Percentiles rank a stretch among this genome's conserved stretches.
Evolutionary conservation across 805 yeast genomes (phyloP).

Genomic region (Saccharomycopsis sp.): DNA sequence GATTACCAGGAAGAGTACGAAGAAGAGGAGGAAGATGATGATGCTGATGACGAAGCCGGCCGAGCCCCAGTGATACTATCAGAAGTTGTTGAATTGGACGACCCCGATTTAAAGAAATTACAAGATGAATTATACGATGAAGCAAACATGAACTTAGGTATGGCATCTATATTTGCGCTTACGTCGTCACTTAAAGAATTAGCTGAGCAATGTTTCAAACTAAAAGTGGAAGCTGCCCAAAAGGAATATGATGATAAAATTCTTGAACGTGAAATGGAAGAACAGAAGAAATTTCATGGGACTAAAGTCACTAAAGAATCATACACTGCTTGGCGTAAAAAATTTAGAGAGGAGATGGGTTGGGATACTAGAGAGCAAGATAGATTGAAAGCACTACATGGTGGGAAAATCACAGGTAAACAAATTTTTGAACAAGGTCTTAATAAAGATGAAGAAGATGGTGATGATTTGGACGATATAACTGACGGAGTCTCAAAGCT

Average conservation of each 20-base stretch:
- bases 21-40: slow-evolving; percentile 41
- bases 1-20: slow-evolving; percentile 36
- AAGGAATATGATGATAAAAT: slow-evolving; percentile 51
- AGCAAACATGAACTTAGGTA: slow-evolving; percentile 77
- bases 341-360: slow-evolving; percentile 68
- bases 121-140: slow-evolving; percentile 41
- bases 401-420: slow-evolving; percentile 76
- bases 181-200: slow-evolving; percentile 72
- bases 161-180: slow-evolving; percentile 84
- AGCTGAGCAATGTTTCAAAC: slow-evolving; percentile 61
- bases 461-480: too few relatives aligned
- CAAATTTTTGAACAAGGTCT: slow-evolving; percentile 89
- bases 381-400: slow-evolving; percentile 51
- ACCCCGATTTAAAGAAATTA: slow-evolving; percentile 38
- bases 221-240: slow-evolving; percentile 49
- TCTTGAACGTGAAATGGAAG: slow-evolving; percentile 64
- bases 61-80: slow-evolving; percentile 44
- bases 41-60: slow-evolving; percentile 29
- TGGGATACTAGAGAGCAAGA: slow-evolving; percentile 50
- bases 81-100: slow-evolving; percentile 50
- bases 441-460: slow-evolving; percentile 66
- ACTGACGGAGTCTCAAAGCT: too few relatives aligned
- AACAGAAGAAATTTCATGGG: slow-evolving; percentile 85
- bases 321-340: slow-evolving; percentile 64
- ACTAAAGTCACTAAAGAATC: slow-evolving; percentile 80